A percentile compares a stretch with the other conserved stretches of the same genome.
Evolutionary conservation across 139 green algal genomes (phyloP).

Genomic region (Chlamydomonas sphaeroides): DNA sequence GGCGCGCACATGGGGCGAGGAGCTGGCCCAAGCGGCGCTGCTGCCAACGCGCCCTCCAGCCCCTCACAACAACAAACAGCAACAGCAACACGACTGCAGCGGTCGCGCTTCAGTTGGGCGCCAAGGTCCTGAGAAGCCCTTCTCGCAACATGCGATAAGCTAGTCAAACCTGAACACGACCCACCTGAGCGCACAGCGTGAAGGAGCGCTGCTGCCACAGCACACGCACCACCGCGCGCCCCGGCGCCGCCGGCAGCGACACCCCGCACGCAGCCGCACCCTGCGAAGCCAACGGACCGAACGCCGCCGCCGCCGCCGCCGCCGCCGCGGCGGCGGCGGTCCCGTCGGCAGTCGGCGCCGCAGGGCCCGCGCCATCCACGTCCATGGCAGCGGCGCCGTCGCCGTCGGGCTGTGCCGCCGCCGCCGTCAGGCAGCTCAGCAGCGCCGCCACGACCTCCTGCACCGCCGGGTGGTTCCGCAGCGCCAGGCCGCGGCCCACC

Average conservation of each 20-base stretch:
- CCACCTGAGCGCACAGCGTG: conserved; percentile 13
- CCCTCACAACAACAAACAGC: too few species aligned
- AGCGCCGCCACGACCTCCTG: not conserved
- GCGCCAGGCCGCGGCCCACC: conserved; percentile 23
- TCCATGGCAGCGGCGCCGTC: too few species aligned
- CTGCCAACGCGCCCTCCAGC: too few species aligned
- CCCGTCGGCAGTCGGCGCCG: not conserved
- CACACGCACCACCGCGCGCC: not conserved
- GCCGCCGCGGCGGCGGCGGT: not conserved
- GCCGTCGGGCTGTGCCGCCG: not conserved
- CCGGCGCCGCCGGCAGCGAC: not conserved
- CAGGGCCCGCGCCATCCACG: not conserved
- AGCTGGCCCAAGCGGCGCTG: not conserved
- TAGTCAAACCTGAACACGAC: too few species aligned
- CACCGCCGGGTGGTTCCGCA: conserved; percentile 14
- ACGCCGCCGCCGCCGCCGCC: not conserved
- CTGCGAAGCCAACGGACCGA: conserved; percentile 10
- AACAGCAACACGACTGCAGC: too few species aligned
- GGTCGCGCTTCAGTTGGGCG: too few species aligned
- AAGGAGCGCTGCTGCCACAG: conserved; percentile 41
- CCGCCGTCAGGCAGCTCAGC: not conserved
- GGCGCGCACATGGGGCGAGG: not conserved
- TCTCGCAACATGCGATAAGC: too few species aligned
- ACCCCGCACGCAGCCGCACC: not conserved
- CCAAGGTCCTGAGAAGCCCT: too few species aligned